Conservation (phyloP, 108 stramenopile genomes). For the Fragilariopsis cylindrus region DNA sequence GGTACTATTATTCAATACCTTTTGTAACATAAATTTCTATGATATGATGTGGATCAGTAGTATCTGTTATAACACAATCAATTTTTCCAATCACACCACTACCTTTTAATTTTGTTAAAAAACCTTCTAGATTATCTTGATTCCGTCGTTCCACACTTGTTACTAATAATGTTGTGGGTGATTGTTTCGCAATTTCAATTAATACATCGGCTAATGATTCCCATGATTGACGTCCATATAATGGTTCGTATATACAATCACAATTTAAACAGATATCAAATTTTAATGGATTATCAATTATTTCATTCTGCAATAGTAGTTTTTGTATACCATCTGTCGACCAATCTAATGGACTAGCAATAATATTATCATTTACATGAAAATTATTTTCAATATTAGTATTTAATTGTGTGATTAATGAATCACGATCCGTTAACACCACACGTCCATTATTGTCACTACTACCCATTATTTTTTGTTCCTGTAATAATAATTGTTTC, state of each 20-base stretch:
- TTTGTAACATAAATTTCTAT: conserved; percentile 41
- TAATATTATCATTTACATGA: conserved; percentile 23
- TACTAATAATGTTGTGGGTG: conserved; percentile 55
- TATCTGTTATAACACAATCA: conserved; percentile 22
- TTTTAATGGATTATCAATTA: not conserved
- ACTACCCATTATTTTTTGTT: not conserved
- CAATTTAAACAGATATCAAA: conserved; percentile 85
- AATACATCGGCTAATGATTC: conserved; percentile 64
- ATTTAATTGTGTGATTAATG: conserved; percentile 63
- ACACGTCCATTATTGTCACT: conserved; percentile 17
- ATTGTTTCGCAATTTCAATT: conserved; percentile 51
- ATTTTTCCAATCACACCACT: conserved; percentile 15
- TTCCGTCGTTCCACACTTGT: conserved; percentile 76
- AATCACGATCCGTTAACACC: conserved; percentile 69
- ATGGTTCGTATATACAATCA: conserved; percentile 84
- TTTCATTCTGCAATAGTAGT: conserved; percentile 1
- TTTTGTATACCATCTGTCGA: conserved; percentile 40
- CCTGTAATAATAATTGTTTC: conserved; percentile 29
- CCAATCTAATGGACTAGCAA: conserved; percentile 41
- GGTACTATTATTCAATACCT: not conserved
- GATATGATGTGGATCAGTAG: conserved; percentile 36
- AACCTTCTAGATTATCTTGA: conserved; percentile 67
- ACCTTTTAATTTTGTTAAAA: conserved; percentile 34
- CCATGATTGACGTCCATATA: conserved; percentile 80
- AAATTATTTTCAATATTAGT: conserved; percentile 58